Percentiles rank a stretch among this genome's conserved stretches.
phyloP scores from a whole-genome alignment of 768 basidiomycete species.

The Pleurotus pulmonarius region DNA sequence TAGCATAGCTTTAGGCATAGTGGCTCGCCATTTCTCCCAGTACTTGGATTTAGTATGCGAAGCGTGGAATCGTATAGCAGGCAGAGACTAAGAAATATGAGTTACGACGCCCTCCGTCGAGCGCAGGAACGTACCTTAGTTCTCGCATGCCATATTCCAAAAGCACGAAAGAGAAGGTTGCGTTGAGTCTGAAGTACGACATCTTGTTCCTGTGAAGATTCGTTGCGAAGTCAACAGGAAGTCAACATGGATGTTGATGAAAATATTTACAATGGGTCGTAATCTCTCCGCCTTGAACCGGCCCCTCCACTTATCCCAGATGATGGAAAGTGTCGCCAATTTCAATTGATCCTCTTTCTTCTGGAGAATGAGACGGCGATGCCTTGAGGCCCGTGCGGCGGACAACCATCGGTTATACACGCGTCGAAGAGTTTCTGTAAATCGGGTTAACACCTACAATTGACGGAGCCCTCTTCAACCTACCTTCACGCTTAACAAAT shows the following conservation, averaged over 20 bases:
- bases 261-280: slow-evolving; percentile 53
- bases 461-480: slow-evolving; percentile 7
- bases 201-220: slow-evolving; percentile 46
- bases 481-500: slow-evolving; percentile 78
- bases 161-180: slow-evolving; percentile 62
- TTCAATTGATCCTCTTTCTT: slow-evolving; percentile 63
- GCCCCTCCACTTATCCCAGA: slow-evolving; percentile 82
- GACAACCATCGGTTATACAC: slow-evolving; percentile 70
- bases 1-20: slow-evolving; percentile 68
- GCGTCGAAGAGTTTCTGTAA: slow-evolving; percentile 59
- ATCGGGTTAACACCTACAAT: not conserved
- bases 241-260: slow-evolving; percentile 6
- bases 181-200: slow-evolving; percentile 56
- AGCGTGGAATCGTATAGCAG: slow-evolving; percentile 76
- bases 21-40: slow-evolving; percentile 64
- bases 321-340: slow-evolving; percentile 41
- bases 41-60: slow-evolving; percentile 53
- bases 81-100: slow-evolving; percentile 51
- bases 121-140: slow-evolving; percentile 51
- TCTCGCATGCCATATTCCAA: slow-evolving; percentile 70
- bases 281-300: slow-evolving; percentile 62
- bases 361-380: slow-evolving; percentile 55
- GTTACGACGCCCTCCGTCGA: not conserved
- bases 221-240: not conserved
- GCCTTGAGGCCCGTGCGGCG: slow-evolving; percentile 55